Evolutionary conservation across 2,329 filamentous ascomycete genomes (phyloP).

Genomic region (Parascedosporium putredinis): DNA sequence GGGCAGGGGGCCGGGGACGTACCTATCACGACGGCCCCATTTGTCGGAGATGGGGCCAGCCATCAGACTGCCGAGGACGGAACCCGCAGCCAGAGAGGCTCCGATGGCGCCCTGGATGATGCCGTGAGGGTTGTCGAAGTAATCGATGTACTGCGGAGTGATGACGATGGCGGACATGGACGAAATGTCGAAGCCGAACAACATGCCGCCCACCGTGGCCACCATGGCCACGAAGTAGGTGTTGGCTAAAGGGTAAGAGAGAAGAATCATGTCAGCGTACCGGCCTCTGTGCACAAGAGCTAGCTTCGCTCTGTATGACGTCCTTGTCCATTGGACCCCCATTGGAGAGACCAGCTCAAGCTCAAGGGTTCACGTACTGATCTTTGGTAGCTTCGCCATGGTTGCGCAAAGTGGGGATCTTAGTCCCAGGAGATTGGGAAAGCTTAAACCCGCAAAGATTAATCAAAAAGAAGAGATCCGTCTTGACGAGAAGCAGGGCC

Average conservation of each 20-base stretch:
- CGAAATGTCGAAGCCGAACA: constrained; percentile 46
- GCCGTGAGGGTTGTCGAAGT: constrained; percentile 36
- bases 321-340: too few relatives aligned
- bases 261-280: not conserved
- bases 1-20: not conserved
- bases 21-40: constrained; percentile 27
- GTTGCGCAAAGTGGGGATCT: constrained; percentile 12
- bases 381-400: constrained; percentile 6
- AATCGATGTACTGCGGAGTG: constrained; percentile 38
- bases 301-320: too few relatives aligned
- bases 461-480: not conserved
- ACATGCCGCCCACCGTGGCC: constrained; percentile 30
- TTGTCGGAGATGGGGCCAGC: constrained; percentile 40
- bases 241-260: constrained; percentile 13
- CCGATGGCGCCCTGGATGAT: constrained; percentile 41
- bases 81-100: constrained; percentile 40
- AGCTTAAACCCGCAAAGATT: not conserved
- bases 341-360: not conserved
- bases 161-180: constrained; percentile 49
- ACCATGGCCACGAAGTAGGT: constrained; percentile 25
- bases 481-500: too few relatives aligned
- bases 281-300: not conserved
- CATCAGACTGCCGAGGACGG: constrained; percentile 36
- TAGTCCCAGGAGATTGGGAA: not conserved
- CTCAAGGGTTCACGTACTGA: not conserved